Base-by-base conservation (phyloP, 495 filamentous ascomycete species). In the Friedmanniomyces endolithicus region DNA sequence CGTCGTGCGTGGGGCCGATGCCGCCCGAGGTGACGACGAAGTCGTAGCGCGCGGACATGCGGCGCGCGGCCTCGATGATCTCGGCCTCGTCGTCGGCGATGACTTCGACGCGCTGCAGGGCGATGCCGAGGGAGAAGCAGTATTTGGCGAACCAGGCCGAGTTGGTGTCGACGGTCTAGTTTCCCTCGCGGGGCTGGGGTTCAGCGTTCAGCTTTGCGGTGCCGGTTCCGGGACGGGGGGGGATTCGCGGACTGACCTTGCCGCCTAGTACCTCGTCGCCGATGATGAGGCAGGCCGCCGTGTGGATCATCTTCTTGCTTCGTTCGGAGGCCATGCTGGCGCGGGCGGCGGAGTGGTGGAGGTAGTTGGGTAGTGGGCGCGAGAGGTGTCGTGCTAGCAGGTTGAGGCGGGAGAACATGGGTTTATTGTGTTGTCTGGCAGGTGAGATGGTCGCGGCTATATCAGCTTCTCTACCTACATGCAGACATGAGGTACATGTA, bases 261-360 rank as follows among this genome's bases (percentile, higher is more conserved):
- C 92, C 92, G n/a, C 87, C 88, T 2, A 98, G 76, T 3, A 98
- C 87, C 65, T 98, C 92, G 70, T 98, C 90, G 20, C 92, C 92
- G 60, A 98, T 98, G 59, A 98, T 88, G 45, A 98, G 71, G 65
- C 88, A 95, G 55, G 86, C 92, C 27, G 92, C 92, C 47, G 90
- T 96, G 64, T 88, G 81, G 55, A 95, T 92, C 47, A 74, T 75
- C 60, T 76, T 77, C 48, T 73, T 74, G 54, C 75, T 69, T n/a
- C 72, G 66, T 58, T 79, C 74, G 27, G 72, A 66, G 14, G 72
- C 71, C 55, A 74, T 67, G 24, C 67, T 63, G 56, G 70, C 68
- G 72, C 74, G 77, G 70, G 78, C 22, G 14, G 39, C 52, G 25
- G 77, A 74, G 31, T 65, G 58, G 58, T 75, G 78, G 19, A 71